Evolutionary conservation across 1,284 basidiomycete genomes (phyloP), one percentile per base, ranked within the genome.

Genomic region (Tilletia setariae): DNA sequence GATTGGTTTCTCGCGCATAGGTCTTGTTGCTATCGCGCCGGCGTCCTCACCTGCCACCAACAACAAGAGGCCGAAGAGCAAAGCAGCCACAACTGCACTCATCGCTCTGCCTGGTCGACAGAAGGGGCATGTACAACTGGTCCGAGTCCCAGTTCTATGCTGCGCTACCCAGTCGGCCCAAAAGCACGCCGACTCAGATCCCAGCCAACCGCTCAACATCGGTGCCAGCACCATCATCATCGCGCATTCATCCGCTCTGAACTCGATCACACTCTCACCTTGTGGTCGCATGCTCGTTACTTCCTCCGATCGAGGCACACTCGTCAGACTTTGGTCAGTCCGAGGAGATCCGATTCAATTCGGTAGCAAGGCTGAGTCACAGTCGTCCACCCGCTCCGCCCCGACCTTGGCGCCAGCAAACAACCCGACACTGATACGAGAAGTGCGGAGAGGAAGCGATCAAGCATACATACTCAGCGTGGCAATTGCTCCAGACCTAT

Each of bases 181-280:
- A 28, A 28, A 28, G 2, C 51, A 56, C 7, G 6, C 25, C 28
- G 35, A 40, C 6, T 4, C 35, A 40, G 56, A 61, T 40, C 30
- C 64, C 7, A 25, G 11, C 6, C 51, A 53, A 28, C 21, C 28
- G 4, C 25, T 44, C 3, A 28, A 40, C 11, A 61, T 65, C 19
- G 69, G 77, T n/a, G 75, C 77, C 1, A 70, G 76, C 4, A 69
- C 71, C 21, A 79, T 79, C 56, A 75, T 79, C 28, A 77, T 75
- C 2, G 78, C 78, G 2, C 78, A 79, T 67, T 67, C 71, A 6
- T 72, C 76, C 11, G 69, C 72, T 0, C 51, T 79, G 1, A 71
- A 75, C 4, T 61, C 73, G 21, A 67, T 79, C 25, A 63, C 72
- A 15, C 68, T 79, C 21, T 74, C 75, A 11, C 68, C 71, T 0